Base-by-base conservation (phyloP, 1,284 basidiomycete genomes). In the Cutaneotrichosporon mucoides region DNA sequence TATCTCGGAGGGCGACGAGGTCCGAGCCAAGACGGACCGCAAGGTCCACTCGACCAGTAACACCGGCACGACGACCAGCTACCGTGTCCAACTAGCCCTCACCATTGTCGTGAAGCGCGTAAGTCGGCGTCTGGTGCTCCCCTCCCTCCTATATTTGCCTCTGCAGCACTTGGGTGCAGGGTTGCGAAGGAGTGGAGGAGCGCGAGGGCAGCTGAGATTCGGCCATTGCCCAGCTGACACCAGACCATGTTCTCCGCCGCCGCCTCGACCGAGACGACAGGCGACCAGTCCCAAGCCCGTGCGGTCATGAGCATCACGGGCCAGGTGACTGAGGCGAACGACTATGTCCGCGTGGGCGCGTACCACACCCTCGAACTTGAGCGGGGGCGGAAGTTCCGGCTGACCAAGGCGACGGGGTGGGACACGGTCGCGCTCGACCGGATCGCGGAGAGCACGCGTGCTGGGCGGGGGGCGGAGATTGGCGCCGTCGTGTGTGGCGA, bases 291-390 rank as follows among this genome's bases (percentile, higher is more conserved):
- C 56, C 76, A 78, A 54, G 73, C 79, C 5, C 79, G 79, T 44
- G 79, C 90, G 0, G 82, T 89, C 13, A 81, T 99, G 43, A 90
- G 95, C 63, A 87, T 99, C 57, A 84, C 91, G 9, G 96, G 96
- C 4, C 84, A 85, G 61, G 92, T 99, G 15, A 86, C 86, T 13
- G 83, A 85, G 53, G 95, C 98, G 80, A 98, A 97, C 70, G 83
- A 83, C 38, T 87, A 94, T 74, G 96, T 98, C 58, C 91, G 90
- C 75, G 83, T 98, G 73, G 94, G 95, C 4, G 92, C 95, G 15
- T 95, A 86, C 76, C 96, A 99, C 74, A 99, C 96, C 0, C 82
- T 99, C 36, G 95, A 98, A 72, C 82, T 99, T 46, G 96, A 99
- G 75, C 73, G 77, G 73, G 54, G 53, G 60, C 53, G 53, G 15